Percentiles rank a stretch among this genome's conserved stretches.
These are phyloP conservation scores for Fraxinus paxiana DNA, from an alignment of 305 asterid species.

Conservation along the genomic window DNA sequence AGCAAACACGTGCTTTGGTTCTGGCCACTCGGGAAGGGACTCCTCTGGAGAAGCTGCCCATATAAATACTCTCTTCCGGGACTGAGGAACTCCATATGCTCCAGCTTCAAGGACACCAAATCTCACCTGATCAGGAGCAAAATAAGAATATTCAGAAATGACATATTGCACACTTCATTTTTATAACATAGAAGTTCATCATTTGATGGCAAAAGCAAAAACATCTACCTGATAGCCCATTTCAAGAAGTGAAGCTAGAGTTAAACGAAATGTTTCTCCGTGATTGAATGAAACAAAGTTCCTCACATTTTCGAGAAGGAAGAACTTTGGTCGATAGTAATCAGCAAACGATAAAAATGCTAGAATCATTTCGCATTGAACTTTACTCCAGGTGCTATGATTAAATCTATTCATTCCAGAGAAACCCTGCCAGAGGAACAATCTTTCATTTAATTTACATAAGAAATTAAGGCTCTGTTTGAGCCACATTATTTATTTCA, in stretches of 20 bases:
- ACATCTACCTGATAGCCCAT: conserved; percentile 47
- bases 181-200: background rate
- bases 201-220: conserved; percentile 1
- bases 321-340: conserved; percentile 43
- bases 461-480: background rate
- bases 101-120: conserved; percentile 98
- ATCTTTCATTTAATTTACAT: background rate
- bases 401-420: conserved; percentile 53
- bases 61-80: conserved; percentile 92
- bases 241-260: conserved; percentile 50
- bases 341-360: conserved; percentile 46
- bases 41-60: conserved; percentile 97
- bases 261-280: conserved; percentile 47
- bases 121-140: conserved; percentile 41
- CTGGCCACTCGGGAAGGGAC: conserved; percentile 96
- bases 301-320: conserved; percentile 48
- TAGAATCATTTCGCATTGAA: conserved; percentile 53
- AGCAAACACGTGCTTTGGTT: conserved; percentile 93
- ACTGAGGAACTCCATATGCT: conserved; percentile 92
- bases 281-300: conserved; percentile 45
- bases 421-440: conserved; percentile 39
- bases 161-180: background rate
- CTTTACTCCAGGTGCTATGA: conserved; percentile 51
- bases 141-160: background rate
- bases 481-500: too few species aligned